Conservation (phyloP, 352 stramenopile species). For the Phytophthora syringae region DNA sequence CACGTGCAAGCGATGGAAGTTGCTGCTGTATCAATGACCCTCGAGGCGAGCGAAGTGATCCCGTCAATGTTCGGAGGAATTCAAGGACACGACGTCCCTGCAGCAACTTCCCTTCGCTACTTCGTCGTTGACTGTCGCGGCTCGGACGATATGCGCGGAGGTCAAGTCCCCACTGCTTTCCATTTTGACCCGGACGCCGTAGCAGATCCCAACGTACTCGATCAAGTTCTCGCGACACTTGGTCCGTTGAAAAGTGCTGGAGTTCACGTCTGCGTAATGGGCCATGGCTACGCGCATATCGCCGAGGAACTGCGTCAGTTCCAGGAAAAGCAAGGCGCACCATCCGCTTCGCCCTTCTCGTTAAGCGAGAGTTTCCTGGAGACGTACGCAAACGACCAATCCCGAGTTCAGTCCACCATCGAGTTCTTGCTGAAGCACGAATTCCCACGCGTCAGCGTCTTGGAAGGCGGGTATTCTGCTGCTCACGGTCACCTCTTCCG, state of each 20-base stretch:
- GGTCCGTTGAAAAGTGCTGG: conserved; percentile 61
- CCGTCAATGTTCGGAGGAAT: conserved; percentile 78
- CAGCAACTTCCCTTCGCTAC: conserved; percentile 55
- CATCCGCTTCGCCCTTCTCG: conserved; percentile 49
- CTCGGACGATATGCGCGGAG: conserved; percentile 43
- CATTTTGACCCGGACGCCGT: conserved; percentile 74
- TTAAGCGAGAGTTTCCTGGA: conserved; percentile 68
- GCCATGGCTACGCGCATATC: conserved; percentile 75
- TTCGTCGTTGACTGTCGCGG: conserved; percentile 84
- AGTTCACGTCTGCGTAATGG: conserved; percentile 84
- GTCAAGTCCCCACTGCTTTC: conserved; percentile 80
- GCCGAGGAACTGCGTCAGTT: conserved; percentile 61
- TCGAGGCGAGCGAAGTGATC: conserved; percentile 70
- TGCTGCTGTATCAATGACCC: conserved; percentile 58
- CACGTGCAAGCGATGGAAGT: conserved; percentile 58
- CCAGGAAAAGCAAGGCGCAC: conserved; percentile 29
- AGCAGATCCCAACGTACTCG: conserved; percentile 56
- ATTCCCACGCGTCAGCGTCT: conserved; percentile 77
- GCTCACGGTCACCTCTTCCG: conserved; percentile 59
- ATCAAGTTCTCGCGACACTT: conserved; percentile 73
- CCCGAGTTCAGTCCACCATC: conserved; percentile 69
- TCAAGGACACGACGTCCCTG: conserved; percentile 40
- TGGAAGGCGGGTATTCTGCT: conserved; percentile 76
- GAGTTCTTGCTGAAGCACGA: conserved; percentile 78
- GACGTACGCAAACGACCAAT: conserved; percentile 69